A percentile compares a stretch with the other conserved stretches of the same genome.
phyloP scores from a whole-genome alignment of 371 early-diverging fungal species.

The Rhizopus sp. region DNA sequence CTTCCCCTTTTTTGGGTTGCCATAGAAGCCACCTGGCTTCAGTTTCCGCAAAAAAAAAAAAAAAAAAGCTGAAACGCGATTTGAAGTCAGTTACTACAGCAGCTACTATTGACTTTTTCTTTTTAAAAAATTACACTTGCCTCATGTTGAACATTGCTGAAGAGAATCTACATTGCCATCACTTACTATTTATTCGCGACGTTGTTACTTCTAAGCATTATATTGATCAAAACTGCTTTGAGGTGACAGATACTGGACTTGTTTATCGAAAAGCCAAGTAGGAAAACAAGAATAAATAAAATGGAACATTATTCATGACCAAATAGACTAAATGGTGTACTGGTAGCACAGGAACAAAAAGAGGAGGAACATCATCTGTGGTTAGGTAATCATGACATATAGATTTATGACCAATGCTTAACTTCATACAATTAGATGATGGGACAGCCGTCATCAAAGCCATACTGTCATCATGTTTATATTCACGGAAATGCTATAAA shows the following conservation, averaged over 20 bases:
- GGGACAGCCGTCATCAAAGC: slow-evolving; percentile 23
- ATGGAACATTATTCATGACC: neutral
- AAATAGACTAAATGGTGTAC: slow-evolving; percentile 23
- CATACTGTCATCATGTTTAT: neutral
- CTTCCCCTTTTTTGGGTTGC: no score
- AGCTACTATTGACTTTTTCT: no score
- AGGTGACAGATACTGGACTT: slow-evolving; percentile 3
- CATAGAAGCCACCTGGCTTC: no score
- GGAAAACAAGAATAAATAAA: slow-evolving; percentile 1
- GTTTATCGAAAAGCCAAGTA: slow-evolving; percentile 21
- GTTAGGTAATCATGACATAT: slow-evolving; percentile 18
- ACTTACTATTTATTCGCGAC: slow-evolving; percentile 21
- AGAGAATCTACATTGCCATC: slow-evolving; percentile 23
- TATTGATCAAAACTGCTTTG: slow-evolving; percentile 1
- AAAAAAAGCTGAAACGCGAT: no score
- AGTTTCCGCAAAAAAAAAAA: no score
- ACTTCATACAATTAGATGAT: slow-evolving; percentile 16
- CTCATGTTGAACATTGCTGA: slow-evolving; percentile 7
- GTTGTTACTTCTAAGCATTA: slow-evolving; percentile 6
- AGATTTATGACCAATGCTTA: neutral
- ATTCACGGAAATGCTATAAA: slow-evolving; percentile 2
- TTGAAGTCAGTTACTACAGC: no score
- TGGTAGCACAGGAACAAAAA: slow-evolving; percentile 15
- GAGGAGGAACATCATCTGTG: slow-evolving; percentile 11
- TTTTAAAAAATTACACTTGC: no score